Conservation (phyloP, 257 asterid genomes). For the Penstemon barbatus region DNA sequence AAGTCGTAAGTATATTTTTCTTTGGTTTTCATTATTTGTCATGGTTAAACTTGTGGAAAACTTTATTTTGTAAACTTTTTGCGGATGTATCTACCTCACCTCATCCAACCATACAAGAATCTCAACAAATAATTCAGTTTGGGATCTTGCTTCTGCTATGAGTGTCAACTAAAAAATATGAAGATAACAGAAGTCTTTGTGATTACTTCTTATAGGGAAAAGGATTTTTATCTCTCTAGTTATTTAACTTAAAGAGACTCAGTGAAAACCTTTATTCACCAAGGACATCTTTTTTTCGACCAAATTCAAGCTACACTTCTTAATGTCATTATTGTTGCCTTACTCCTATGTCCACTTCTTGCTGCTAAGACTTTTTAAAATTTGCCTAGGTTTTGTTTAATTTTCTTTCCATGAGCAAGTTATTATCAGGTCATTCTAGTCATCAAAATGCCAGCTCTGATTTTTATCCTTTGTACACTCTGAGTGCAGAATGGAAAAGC, state of each 20-base stretch:
- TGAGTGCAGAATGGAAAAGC: slow-evolving; percentile 59
- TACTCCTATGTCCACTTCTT: neutral
- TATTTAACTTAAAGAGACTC: neutral
- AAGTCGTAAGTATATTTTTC: slow-evolving; percentile 46
- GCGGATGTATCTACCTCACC: neutral
- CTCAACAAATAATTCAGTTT: neutral
- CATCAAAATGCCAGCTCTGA: slow-evolving; percentile 5
- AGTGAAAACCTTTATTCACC: neutral
- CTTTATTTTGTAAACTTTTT: slow-evolving; percentile 20
- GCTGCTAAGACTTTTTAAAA: neutral
- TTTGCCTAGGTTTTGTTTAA: neutral
- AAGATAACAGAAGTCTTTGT: no score
- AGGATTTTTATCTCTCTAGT: neutral
- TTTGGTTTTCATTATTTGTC: slow-evolving; percentile 16
- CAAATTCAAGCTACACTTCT: neutral
- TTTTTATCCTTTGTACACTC: slow-evolving; percentile 17
- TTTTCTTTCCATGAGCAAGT: neutral
- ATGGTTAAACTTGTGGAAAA: slow-evolving; percentile 15
- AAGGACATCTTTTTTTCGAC: neutral
- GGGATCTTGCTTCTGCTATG: neutral
- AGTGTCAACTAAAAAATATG: neutral
- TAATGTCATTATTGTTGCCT: neutral
- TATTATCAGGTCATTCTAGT: neutral
- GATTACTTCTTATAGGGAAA: no score
- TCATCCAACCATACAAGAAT: neutral